Base-by-base conservation (phyloP, 2,329 filamentous ascomycete genomes). In the Neonectria punicea region DNA sequence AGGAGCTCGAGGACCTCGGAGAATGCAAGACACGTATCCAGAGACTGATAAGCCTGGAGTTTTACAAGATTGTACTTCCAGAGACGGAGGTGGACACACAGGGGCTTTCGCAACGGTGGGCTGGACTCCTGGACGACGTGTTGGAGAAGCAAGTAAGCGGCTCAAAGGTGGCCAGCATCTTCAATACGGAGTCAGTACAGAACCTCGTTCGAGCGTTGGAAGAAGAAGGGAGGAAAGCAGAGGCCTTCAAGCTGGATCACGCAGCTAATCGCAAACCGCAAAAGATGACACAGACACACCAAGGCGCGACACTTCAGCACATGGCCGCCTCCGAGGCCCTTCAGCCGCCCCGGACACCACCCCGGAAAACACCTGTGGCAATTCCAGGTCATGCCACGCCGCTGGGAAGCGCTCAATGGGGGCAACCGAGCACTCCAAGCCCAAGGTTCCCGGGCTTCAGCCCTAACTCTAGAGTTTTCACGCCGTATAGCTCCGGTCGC, bases 81-180 rank as follows among this genome's bases (percentile, higher is more conserved):
- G 62, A 47, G 18, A 39, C n/a, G 18, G 56, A 68, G n/a, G 49
- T 39, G 0, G 62, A 67, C n/a, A 57, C 36, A 20, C 56, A 70
- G 16, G 65, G 50, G 4, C 56, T 74, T 14, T 65, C 69, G 13
- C 66, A 73, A 39, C 65, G 66, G 4, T 66, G 69, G 61, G 54
- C 67, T 5, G 70, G 70, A 18, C 57, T 70, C 16, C 51, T 72
- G 7, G 71, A 70, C 30, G 69, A 69, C 28, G 65, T 61, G 34
- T 16, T 63, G 55, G 59, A 57, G 44, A 51, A 34, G 60, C n/a
- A 43, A 50, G 58, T 32, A 32, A 65, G 39, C 20, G 62, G 59
- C 22, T 5, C 14, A 9, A 13, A 56, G 3, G 11, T 53, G 16
- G 18, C 41, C 4, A n/a, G 32, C 25, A 59, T 70, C 10, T 72